These are phyloP conservation scores for Ramaria sp. DNA, from an alignment of 768 basidiomycete species.

Conservation along the genomic window DNA sequence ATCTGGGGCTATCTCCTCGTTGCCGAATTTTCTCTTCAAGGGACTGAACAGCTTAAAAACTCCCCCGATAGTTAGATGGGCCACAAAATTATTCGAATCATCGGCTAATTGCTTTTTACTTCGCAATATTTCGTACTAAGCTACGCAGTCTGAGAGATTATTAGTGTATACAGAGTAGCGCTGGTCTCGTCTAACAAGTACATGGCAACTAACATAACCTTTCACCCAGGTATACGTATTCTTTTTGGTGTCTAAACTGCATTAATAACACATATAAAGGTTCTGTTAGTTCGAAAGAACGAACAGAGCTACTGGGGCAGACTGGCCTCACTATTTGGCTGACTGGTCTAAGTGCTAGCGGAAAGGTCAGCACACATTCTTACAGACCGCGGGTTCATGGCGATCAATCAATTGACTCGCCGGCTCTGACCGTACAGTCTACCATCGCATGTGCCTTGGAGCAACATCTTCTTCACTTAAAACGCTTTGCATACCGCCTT, in stretches of 20 bases:
- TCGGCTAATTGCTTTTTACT: no score
- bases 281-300: conserved; percentile 59
- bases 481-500: conserved; percentile 80
- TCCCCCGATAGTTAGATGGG: no score
- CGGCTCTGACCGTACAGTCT: conserved; percentile 42
- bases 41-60: no score
- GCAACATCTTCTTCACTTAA: conserved; percentile 82
- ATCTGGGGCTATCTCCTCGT: no score
- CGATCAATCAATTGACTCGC: not conserved
- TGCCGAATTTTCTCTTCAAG: no score
- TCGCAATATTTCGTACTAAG: no score
- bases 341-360: conserved; percentile 90
- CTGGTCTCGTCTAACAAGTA: not conserved
- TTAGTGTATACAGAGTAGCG: no score
- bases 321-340: conserved; percentile 92
- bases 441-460: conserved; percentile 96
- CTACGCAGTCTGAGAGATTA: no score
- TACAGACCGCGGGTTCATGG: not conserved
- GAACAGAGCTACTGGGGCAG: conserved; percentile 57
- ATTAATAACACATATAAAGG: conserved; percentile 32
- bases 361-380: conserved; percentile 49
- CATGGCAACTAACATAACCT: conserved; percentile 42
- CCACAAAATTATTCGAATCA: no score
- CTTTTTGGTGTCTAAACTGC: not conserved
- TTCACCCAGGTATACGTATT: conserved; percentile 44